Base-by-base conservation (phyloP, 371 early-diverging fungal species). In the Parasitella parasitica region DNA sequence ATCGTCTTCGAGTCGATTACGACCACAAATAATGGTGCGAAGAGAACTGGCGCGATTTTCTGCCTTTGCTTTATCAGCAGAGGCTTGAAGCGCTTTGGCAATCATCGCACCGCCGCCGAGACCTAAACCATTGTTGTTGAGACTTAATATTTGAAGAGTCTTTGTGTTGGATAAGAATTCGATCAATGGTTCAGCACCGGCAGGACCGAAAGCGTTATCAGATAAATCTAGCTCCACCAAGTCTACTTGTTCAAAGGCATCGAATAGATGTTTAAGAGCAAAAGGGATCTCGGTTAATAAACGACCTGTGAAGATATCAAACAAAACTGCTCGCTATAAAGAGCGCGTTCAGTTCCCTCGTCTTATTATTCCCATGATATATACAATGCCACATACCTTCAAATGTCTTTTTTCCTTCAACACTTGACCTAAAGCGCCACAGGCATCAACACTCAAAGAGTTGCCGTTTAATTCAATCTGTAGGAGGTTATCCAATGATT, bases 141-240 rank as follows among this genome's bases (percentile, higher is more conserved):
- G 79, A 64, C 87, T 86, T 32, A 97, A 81, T 9, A 85, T 83
- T 55, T 92, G 84, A 39, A 98, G 82, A 43, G 86, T 81, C 26
- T 87, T 82, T 71, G 88, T 92, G 67, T 92, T 87, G 70, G 85
- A 83, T 50, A 97, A 70, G 53, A 96, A 94, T 16, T 88, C 84
- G 28, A 90, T 83, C 79, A 97, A 79, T 4, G 97, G 95, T 48
- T 86, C 83, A 38, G 96, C 94, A 36, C 97, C 97, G 51, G 91
- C 89, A 16, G 97, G 97, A 3, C 98, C 98, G 77, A 98, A 98
- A 3, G 98, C 98, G 65, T 98, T 98, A 76, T 98, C 97, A n/a
- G 91, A 92, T 35, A 97, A 71, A 77, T 97, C 91, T 43, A 97
- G 80, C 63, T 91, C 90, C 20, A 85, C 70, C 32, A 98, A 83